Conservation (phyloP, 306 rosid genomes). For the Ormosia emarginata region DNA sequence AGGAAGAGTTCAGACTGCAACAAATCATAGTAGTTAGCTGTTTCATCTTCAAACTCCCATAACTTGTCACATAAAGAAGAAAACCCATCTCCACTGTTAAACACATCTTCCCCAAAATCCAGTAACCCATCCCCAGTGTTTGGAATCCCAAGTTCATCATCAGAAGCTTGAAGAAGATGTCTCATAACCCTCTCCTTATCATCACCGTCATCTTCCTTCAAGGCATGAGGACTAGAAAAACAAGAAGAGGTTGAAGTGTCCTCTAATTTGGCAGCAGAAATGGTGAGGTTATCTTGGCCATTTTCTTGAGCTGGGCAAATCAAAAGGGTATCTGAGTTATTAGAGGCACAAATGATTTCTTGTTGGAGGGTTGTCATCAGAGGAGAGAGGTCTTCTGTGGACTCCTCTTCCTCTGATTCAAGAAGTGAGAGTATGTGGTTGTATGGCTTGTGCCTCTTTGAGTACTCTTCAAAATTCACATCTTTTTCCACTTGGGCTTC, state of each 20-base stretch:
- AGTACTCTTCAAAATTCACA: constrained; percentile 15
- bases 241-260: constrained; percentile 10
- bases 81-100: constrained; percentile 31
- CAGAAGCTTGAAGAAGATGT: constrained; percentile 82
- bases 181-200: constrained; percentile 66
- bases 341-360: constrained; percentile 39
- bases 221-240: background rate
- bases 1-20: constrained; percentile 81
- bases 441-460: constrained; percentile 60
- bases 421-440: constrained; percentile 70
- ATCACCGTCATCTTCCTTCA: constrained; percentile 40
- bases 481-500: constrained; percentile 34
- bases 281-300: constrained; percentile 6
- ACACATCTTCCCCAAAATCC: constrained; percentile 21
- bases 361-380: constrained; percentile 67
- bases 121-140: constrained; percentile 7
- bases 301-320: background rate
- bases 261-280: background rate
- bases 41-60: constrained; percentile 89
- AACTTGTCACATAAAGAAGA: constrained; percentile 43
- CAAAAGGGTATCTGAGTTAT: constrained; percentile 7
- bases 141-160: constrained; percentile 92
- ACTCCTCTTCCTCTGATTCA: constrained; percentile 69
- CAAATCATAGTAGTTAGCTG: constrained; percentile 64
- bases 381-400: constrained; percentile 54